Evolutionary conservation across 169 alveolate species (phyloP), one percentile per base, ranked within the genome.

Genomic region (Blepharisma undulans): DNA sequence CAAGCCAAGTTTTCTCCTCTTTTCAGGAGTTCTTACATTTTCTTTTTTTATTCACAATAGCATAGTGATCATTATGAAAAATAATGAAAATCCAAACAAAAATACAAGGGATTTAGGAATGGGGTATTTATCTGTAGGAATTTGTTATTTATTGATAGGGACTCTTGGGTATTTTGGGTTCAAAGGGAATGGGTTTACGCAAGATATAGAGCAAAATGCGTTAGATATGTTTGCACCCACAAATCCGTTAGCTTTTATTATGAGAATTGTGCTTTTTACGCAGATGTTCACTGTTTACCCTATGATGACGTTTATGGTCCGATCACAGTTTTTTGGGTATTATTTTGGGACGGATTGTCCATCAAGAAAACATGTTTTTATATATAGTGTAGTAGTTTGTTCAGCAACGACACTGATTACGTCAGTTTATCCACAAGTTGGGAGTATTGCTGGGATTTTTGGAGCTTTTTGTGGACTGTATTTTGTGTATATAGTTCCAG

Each of bases 121-220:
- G 25, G 98, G 98, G 61, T 96, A 95, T 91, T 19, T 95, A n/a
- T 72, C 92, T 30, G 97, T 94, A 5, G 92, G 91, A 25, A 29
- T 94, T 3, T 89, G 96, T 87, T 96, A 96, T 90, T 76, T 91
- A 14, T 34, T 87, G 25, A 92, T 95, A 21, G 97, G 97, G 6
- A 84, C 92, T 76, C 16, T 95, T 82, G 98, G 98, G 14, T 96
- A 94, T 88, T 74, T 96, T 77, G 98, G 98, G 32, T 96, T 96
- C 92, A 81, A 90, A 66, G 97, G 96, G 22, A 89, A 90, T 27
- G 76, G 85, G 30, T 87, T 88, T 89, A 76, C 90, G n/a, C 72
- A 88, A 12, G 78, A 16, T 29, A 90, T 93, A 72, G 60, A 89
- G 34, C 92, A 95, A 76, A 96, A 96, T 87, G 93, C 95, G 88